Evolutionary conservation across 2,329 filamentous ascomycete species (phyloP).

Genomic region (Aspergillus ochraceus): DNA sequence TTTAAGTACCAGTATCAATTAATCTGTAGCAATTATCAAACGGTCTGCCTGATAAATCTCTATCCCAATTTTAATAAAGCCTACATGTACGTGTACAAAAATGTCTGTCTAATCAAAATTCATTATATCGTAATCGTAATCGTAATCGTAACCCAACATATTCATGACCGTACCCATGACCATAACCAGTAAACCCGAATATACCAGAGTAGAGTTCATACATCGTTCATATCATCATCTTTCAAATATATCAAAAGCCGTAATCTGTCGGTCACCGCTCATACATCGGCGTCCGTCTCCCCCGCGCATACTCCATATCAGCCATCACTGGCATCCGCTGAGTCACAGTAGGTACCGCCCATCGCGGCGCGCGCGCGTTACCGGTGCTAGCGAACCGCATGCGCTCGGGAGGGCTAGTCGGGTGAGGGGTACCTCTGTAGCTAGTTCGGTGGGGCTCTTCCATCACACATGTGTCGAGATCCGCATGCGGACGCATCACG

Average conservation of each 20-base stretch:
- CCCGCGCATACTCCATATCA: constrained; percentile 1
- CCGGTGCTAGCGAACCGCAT: neutral
- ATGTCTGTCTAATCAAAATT: no score
- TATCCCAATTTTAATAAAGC: no score
- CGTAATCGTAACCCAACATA: no score
- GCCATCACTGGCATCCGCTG: neutral
- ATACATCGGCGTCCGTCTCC: constrained; percentile 15
- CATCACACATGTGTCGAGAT: constrained; percentile 18
- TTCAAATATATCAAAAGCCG: neutral
- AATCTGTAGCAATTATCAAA: no score
- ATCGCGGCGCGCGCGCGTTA: neutral
- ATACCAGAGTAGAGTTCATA: no score
- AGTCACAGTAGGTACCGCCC: neutral
- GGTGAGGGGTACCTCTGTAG: constrained; percentile 15
- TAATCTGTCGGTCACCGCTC: constrained; percentile 8
- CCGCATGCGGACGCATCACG: constrained; percentile 23
- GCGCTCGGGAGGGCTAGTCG: constrained; percentile 7
- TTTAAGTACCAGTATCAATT: no score
- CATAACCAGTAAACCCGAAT: no score
- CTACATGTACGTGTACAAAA: no score
- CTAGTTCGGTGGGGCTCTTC: constrained; percentile 26
- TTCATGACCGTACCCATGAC: no score
- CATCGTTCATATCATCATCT: neutral
- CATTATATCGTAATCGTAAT: no score
- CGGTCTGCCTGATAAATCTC: no score